A percentile compares a stretch with the other conserved stretches of the same genome.
Evolutionary conservation across 257 asterid genomes (phyloP).

Genomic region (Phtheirospermum japonicum): DNA sequence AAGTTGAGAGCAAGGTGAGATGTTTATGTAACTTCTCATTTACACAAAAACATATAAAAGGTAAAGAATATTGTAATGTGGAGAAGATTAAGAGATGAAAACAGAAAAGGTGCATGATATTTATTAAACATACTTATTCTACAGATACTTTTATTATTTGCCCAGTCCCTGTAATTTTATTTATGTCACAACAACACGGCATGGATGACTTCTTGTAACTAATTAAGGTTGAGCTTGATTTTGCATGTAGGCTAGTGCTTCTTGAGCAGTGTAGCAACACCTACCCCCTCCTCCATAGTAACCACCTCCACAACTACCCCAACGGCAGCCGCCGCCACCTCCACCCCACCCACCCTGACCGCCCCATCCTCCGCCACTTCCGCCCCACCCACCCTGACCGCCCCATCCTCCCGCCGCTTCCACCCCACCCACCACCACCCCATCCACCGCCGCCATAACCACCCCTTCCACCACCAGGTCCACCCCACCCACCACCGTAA

Average conservation of each 20-base stretch:
- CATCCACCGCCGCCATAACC: too few relatives aligned
- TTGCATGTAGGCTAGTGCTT: slow-evolving; percentile 39
- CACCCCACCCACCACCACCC: slow-evolving; percentile 10
- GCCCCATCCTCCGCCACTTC: slow-evolving; percentile 15
- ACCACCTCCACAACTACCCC: slow-evolving; percentile 20
- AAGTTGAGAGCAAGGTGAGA: too few relatives aligned
- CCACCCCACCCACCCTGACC: slow-evolving; percentile 1
- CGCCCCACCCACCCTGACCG: slow-evolving; percentile 18
- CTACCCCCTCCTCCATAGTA: slow-evolving; percentile 21
- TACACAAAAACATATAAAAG: too few relatives aligned
- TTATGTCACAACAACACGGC: too few relatives aligned
- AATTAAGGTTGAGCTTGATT: slow-evolving; percentile 17
- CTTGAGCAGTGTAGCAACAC: slow-evolving; percentile 31
- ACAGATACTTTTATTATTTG: too few relatives aligned
- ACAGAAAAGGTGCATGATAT: too few relatives aligned
- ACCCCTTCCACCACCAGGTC: slow-evolving; percentile 1
- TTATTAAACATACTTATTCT: too few relatives aligned
- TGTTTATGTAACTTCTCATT: too few relatives aligned
- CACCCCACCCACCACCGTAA: slow-evolving; percentile 14
- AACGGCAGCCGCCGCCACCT: slow-evolving; percentile 17
- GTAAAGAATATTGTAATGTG: too few relatives aligned
- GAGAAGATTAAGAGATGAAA: too few relatives aligned
- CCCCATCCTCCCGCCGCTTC: slow-evolving; percentile 15
- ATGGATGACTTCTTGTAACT: too few relatives aligned
- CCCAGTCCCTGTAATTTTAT: too few relatives aligned